A percentile compares a stretch with the other conserved stretches of the same genome.
Evolutionary conservation across 2,329 filamentous ascomycete genomes (phyloP).

Genomic region (Fusarium cicatricum): DNA sequence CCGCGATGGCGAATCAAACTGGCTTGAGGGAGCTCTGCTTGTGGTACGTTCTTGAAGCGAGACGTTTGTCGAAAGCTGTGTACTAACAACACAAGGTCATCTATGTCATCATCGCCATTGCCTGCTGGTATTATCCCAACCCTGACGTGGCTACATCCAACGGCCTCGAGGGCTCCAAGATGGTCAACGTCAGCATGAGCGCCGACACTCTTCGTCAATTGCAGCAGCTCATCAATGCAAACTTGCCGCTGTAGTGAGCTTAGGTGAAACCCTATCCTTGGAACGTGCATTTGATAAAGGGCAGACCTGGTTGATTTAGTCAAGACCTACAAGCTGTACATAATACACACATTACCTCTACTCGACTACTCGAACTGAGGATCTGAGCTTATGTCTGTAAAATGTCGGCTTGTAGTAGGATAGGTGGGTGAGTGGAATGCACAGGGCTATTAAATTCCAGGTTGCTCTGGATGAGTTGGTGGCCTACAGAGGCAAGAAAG

Average conservation of each 20-base stretch:
- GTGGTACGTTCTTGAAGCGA: constrained; percentile 54
- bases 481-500: too few relatives aligned
- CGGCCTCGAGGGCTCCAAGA: constrained; percentile 33
- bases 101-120: constrained; percentile 56
- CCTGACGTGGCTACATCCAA: constrained; percentile 49
- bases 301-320: too few relatives aligned
- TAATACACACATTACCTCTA: too few relatives aligned
- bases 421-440: too few relatives aligned
- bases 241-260: constrained; percentile 17
- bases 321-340: too few relatives aligned
- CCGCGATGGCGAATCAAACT: constrained; percentile 78
- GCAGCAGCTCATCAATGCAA: constrained; percentile 35
- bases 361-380: too few relatives aligned
- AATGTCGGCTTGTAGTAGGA: too few relatives aligned
- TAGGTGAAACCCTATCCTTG: background rate
- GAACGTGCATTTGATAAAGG: too few relatives aligned
- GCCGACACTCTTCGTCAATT: constrained; percentile 42
- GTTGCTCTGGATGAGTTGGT: too few relatives aligned
- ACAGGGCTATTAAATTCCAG: too few relatives aligned
- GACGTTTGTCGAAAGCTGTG: accelerated
- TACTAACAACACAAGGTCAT: constrained; percentile 42
- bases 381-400: too few relatives aligned
- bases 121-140: constrained; percentile 56
- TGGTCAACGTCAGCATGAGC: constrained; percentile 45
- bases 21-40: constrained; percentile 75